Evolutionary conservation across 345 rosid species (phyloP).

Genomic region (Lumnitzera racemosa): DNA sequence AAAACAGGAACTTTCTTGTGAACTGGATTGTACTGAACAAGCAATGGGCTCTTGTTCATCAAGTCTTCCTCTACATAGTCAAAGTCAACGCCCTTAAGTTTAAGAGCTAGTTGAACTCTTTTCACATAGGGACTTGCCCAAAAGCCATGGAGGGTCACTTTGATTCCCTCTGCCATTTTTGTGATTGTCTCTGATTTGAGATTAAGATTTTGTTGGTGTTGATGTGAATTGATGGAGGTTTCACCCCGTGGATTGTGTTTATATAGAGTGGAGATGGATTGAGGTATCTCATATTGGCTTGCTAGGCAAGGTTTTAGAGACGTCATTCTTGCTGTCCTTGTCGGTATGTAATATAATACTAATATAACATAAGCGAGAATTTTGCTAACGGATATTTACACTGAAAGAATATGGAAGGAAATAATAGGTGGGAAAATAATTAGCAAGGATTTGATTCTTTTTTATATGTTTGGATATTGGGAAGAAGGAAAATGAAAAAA

Average conservation of each 20-base stretch:
- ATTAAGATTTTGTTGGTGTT: not conserved
- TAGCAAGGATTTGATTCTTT: no score
- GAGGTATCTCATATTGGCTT: no score
- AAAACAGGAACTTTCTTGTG: constrained; percentile 34
- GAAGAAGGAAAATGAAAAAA: no score
- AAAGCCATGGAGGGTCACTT: constrained; percentile 22
- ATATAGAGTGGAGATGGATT: no score
- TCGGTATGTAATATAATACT: no score
- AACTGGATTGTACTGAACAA: constrained; percentile 6
- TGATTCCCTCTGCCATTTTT: not conserved
- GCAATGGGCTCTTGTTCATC: constrained; percentile 23
- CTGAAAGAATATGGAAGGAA: no score
- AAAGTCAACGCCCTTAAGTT: constrained; percentile 29
- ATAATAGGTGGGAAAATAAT: no score
- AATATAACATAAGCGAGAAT: no score
- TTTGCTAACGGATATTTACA: no score
- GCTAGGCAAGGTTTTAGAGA: no score
- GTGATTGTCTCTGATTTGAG: not conserved
- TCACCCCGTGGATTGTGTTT: not conserved
- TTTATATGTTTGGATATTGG: no score
- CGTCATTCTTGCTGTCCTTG: no score
- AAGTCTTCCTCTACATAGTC: constrained; percentile 39
- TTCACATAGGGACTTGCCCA: constrained; percentile 24
- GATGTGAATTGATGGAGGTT: not conserved
- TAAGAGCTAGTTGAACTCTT: constrained; percentile 35